Conservation (phyloP, 768 basidiomycete genomes). For the Suillus spraguei region DNA sequence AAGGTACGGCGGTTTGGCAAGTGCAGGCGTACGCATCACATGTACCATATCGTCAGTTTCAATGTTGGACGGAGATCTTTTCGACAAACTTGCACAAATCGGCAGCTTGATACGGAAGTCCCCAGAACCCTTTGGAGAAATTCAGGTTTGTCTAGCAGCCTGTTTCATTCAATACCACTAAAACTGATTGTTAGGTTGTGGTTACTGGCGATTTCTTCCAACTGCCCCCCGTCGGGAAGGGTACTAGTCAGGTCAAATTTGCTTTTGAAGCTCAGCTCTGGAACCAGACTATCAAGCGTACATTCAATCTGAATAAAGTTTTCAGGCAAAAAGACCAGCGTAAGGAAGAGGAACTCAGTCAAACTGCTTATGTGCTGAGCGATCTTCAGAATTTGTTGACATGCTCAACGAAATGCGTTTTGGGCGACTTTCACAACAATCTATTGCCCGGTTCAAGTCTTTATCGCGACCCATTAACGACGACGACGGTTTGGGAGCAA, state of each 20-base stretch:
- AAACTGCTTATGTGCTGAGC: slow-evolving; percentile 11
- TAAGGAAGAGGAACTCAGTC: slow-evolving; percentile 34
- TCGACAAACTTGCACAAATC: slow-evolving; percentile 85
- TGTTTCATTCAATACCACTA: neutral
- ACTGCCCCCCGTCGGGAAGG: slow-evolving; percentile 86
- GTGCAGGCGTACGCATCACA: neutral
- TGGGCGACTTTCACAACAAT: slow-evolving; percentile 64
- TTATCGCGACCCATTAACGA: slow-evolving; percentile 75
- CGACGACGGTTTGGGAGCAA: slow-evolving; percentile 82
- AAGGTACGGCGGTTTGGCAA: slow-evolving; percentile 49
- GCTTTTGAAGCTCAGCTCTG: slow-evolving; percentile 90
- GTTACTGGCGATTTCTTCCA: slow-evolving; percentile 99
- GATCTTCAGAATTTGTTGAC: slow-evolving; percentile 74
- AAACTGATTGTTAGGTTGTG: slow-evolving; percentile 55
- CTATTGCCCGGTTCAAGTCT: slow-evolving; percentile 68
- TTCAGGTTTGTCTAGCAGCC: slow-evolving; percentile 59
- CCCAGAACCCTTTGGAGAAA: slow-evolving; percentile 85
- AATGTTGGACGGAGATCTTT: slow-evolving; percentile 93
- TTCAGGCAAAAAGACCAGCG: slow-evolving; percentile 94
- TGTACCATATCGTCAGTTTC: slow-evolving; percentile 62
- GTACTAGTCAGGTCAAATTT: slow-evolving; percentile 66
- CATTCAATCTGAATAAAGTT: slow-evolving; percentile 93
- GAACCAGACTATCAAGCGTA: slow-evolving; percentile 72
- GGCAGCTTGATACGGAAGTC: slow-evolving; percentile 65
- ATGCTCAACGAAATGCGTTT: slow-evolving; percentile 99